Percentiles rank a stretch among this genome's conserved stretches.
Evolutionary conservation across 805 yeast species (phyloP).

Genomic region (Torulaspora microellipsoides): DNA sequence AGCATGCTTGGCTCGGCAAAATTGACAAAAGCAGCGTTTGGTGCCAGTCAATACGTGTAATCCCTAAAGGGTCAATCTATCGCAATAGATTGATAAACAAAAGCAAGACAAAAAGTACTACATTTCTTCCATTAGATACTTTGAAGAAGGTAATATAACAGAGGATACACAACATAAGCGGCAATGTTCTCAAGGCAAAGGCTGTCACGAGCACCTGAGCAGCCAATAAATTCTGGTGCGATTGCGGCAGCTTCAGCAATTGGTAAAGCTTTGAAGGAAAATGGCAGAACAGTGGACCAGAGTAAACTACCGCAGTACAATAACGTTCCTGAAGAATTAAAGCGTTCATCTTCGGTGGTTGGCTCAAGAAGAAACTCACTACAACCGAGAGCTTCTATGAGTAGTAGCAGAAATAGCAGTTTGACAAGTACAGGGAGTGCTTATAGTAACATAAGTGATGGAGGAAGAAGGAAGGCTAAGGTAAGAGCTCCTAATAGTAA

Average conservation of each 20-base stretch:
- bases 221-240: constrained; percentile 44
- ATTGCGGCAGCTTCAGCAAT: constrained; percentile 60
- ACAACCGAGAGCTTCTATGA: constrained; percentile 10
- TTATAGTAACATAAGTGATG: constrained; percentile 4
- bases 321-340: constrained; percentile 10
- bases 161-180: background rate
- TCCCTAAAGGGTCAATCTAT: too few relatives aligned
- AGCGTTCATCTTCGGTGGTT: constrained; percentile 13
- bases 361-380: constrained; percentile 13
- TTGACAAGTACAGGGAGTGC: background rate
- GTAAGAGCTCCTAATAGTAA: constrained; percentile 1
- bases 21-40: too few relatives aligned
- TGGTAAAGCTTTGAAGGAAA: constrained; percentile 43
- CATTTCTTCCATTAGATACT: too few relatives aligned
- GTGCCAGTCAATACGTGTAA: too few relatives aligned
- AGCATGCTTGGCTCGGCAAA: background rate
- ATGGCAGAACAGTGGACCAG: constrained; percentile 26
- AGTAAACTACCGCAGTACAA: constrained; percentile 25
- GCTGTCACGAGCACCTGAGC: constrained; percentile 12
- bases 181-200: constrained; percentile 15
- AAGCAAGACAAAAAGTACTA: too few relatives aligned
- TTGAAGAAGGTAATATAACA: background rate
- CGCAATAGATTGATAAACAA: too few relatives aligned
- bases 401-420: constrained; percentile 5
- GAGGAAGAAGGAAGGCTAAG: constrained; percentile 6